phyloP scores from a whole-genome alignment of 2,329 filamentous ascomycete genomes.

The Cordyceps javanica region DNA sequence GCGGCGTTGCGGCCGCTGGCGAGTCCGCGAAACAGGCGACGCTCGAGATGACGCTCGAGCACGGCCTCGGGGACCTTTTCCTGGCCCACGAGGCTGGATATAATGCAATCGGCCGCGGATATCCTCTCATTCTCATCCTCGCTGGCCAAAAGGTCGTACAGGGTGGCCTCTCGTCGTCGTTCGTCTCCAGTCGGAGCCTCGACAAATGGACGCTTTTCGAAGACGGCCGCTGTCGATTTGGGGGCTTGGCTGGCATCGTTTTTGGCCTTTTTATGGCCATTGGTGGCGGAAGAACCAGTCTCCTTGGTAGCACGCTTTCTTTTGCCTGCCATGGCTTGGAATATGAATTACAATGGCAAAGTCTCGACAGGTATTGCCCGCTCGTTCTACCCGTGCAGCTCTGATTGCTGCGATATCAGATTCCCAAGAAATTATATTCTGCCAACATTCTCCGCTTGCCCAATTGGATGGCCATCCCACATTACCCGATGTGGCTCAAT shows the following conservation, averaged over 20 bases:
- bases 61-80: conserved; percentile 46
- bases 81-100: conserved; percentile 47
- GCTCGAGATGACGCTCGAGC: conserved; percentile 53
- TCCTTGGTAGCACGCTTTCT: conserved; percentile 27
- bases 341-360: conserved; percentile 14
- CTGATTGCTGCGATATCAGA: conserved; percentile 1
- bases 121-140: conserved; percentile 52
- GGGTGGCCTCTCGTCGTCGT: conserved; percentile 49
- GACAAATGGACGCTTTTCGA: conserved; percentile 40
- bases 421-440: conserved; percentile 12
- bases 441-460: not conserved
- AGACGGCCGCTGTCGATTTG: conserved; percentile 16
- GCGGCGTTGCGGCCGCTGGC: conserved; percentile 87
- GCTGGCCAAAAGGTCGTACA: conserved; percentile 58
- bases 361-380: conserved; percentile 17
- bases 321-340: conserved; percentile 26
- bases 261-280: conserved; percentile 28
- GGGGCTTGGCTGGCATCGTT: conserved; percentile 20
- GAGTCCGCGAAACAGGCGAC: conserved; percentile 75
- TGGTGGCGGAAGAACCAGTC: conserved; percentile 17
- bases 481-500: not conserved
- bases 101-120: conserved; percentile 51
- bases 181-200: conserved; percentile 47
- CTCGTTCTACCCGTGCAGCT: not conserved
- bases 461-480: not conserved